Percentiles rank a stretch among this genome's conserved stretches.
Conservation (phyloP, 306 rosid genomes). For the Glycine latifolia region DNA sequence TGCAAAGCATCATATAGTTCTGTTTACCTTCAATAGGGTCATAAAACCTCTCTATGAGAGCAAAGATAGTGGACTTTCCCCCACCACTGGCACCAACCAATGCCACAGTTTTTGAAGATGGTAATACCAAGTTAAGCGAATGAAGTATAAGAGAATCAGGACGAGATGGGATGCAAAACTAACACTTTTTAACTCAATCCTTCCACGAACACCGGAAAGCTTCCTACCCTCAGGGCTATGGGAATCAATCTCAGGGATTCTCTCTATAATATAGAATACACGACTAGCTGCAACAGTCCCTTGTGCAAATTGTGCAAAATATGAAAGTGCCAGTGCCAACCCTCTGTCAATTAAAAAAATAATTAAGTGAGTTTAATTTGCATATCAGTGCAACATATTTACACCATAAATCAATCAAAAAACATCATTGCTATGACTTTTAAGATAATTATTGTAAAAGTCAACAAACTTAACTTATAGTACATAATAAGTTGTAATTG, state of each 20-base stretch:
- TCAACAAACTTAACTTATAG: neutral
- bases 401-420: neutral
- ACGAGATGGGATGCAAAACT: slow-evolving; percentile 79
- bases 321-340: slow-evolving; percentile 84
- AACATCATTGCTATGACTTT: neutral
- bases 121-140: slow-evolving; percentile 71
- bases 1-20: neutral
- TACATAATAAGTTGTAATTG: neutral
- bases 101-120: slow-evolving; percentile 75
- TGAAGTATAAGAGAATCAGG: slow-evolving; percentile 65
- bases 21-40: slow-evolving; percentile 74
- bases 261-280: slow-evolving; percentile 75
- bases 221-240: slow-evolving; percentile 68
- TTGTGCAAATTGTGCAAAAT: slow-evolving; percentile 88
- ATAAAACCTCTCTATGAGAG: slow-evolving; percentile 90
- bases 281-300: slow-evolving; percentile 90
- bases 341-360: slow-evolving; percentile 58
- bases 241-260: slow-evolving; percentile 89
- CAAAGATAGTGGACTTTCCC: slow-evolving; percentile 88
- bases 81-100: slow-evolving; percentile 95
- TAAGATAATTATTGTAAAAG: neutral
- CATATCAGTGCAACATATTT: neutral
- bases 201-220: slow-evolving; percentile 64
- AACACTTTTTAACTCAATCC: slow-evolving; percentile 75
- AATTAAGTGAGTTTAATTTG: neutral